Evolutionary conservation across 2,329 filamentous ascomycete species (phyloP).

Genomic region (Exutisphaerella laricina): DNA sequence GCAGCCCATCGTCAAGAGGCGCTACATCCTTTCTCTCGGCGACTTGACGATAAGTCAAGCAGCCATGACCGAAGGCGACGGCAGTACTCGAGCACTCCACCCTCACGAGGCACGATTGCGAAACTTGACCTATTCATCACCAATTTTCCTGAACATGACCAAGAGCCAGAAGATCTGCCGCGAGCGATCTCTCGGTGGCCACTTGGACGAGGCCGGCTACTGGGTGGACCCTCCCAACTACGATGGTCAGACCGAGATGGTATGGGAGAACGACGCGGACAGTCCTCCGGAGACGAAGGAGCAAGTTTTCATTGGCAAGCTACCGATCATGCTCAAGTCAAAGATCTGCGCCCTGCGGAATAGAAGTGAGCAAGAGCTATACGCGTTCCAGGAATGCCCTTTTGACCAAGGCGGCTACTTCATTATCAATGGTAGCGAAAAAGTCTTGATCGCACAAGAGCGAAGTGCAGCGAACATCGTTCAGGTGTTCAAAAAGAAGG

Average conservation of each 20-base stretch:
- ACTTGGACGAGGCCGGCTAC: constrained; percentile 60
- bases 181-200: constrained; percentile 61
- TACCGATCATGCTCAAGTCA: constrained; percentile 97
- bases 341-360: constrained; percentile 87
- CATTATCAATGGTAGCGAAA: constrained; percentile 98
- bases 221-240: constrained; percentile 27
- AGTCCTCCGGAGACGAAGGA: constrained; percentile 36
- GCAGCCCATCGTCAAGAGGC: constrained; percentile 70
- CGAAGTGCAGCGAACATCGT: constrained; percentile 97
- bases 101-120: constrained; percentile 94
- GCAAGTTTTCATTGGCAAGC: constrained; percentile 81
- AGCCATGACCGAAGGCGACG: constrained; percentile 88
- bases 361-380: constrained; percentile 78
- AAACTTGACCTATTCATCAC: constrained; percentile 91
- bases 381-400: constrained; percentile 90
- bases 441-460: constrained; percentile 96
- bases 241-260: constrained; percentile 41
- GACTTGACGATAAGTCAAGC: constrained; percentile 83
- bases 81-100: constrained; percentile 74
- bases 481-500: constrained; percentile 97
- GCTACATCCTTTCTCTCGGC: constrained; percentile 94
- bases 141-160: constrained; percentile 81
- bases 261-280: constrained; percentile 39
- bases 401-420: constrained; percentile 99
- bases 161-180: constrained; percentile 80